Evolutionary conservation across 176 grass and related monocot species (phyloP).

Genomic region (Cenchrus purpureus): DNA sequence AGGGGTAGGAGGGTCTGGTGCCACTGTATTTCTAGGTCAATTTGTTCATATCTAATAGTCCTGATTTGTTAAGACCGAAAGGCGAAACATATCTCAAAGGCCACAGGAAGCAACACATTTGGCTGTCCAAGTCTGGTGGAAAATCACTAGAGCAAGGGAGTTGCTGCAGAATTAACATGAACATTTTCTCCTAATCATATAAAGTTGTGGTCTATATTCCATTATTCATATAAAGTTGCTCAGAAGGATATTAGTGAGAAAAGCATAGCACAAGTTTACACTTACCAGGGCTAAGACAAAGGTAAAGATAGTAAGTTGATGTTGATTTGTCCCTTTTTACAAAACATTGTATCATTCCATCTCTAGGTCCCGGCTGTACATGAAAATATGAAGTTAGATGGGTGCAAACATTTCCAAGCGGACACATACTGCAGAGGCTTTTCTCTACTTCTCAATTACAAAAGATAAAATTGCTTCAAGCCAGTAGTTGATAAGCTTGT

Average conservation of each 20-base stretch:
- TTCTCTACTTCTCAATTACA: background rate
- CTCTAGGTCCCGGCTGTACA: constrained; percentile 77
- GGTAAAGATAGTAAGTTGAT: constrained; percentile 77
- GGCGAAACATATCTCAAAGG: constrained; percentile 6
- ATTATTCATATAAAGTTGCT: constrained; percentile 15
- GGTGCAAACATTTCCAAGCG: constrained; percentile 8
- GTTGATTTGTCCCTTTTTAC: constrained; percentile 86
- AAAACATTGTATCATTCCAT: constrained; percentile 80
- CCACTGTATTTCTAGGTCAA: background rate
- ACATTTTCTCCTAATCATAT: background rate
- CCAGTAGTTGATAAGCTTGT: background rate
- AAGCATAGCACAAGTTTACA: constrained; percentile 33
- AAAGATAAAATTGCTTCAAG: constrained; percentile 11
- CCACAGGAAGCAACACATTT: constrained; percentile 5
- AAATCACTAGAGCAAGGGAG: constrained; percentile 15
- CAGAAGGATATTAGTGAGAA: constrained; percentile 25
- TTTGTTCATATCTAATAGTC: constrained; percentile 12
- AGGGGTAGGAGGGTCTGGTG: background rate
- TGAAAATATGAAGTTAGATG: constrained; percentile 37
- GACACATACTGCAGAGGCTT: background rate
- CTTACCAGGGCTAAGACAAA: constrained; percentile 87
- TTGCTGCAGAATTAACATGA: background rate
- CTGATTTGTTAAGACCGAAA: background rate
- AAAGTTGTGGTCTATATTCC: background rate
- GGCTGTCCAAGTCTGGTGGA: constrained; percentile 2